Percentiles rank a stretch among this genome's conserved stretches.
phyloP scores from a whole-genome alignment of 345 rosid species.

The Geranium brycei region DNA sequence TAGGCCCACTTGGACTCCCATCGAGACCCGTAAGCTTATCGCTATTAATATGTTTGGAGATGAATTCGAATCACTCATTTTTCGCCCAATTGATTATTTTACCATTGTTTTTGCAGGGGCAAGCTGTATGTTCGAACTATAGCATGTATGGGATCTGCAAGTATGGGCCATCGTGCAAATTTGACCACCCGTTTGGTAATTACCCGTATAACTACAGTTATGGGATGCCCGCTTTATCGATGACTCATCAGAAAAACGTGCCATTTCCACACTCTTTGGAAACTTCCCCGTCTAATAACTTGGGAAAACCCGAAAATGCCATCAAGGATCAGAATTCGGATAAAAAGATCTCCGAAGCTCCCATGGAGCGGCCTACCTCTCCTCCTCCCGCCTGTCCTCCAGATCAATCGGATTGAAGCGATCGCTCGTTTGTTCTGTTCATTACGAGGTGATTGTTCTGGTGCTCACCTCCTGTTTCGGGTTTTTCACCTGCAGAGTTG shows the following conservation, averaged over 20 bases:
- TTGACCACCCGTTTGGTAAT: conserved; percentile 47
- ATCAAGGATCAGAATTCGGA: conserved; percentile 17
- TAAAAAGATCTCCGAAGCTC: conserved; percentile 22
- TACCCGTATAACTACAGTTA: conserved; percentile 29
- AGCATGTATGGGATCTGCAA: conserved; percentile 53
- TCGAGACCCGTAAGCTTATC: conserved; percentile 49
- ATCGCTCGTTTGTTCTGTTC: too few relatives aligned
- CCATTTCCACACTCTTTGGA: conserved; percentile 20
- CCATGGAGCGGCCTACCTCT: conserved; percentile 16
- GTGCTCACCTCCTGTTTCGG: too few relatives aligned
- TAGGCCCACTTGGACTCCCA: conserved; percentile 36
- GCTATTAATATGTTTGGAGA: too few relatives aligned
- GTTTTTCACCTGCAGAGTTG: too few relatives aligned
- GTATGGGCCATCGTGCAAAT: conserved; percentile 59
- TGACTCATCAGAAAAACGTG: conserved; percentile 25
- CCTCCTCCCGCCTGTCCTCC: conserved; percentile 10
- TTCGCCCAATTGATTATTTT: background rate
- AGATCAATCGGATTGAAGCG: conserved; percentile 11
- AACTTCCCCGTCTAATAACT: conserved; percentile 10
- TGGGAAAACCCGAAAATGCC: conserved; percentile 14
- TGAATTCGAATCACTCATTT: too few relatives aligned
- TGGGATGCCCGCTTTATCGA: conserved; percentile 28
- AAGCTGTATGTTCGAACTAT: conserved; percentile 51
- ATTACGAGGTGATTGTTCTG: too few relatives aligned
- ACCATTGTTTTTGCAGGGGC: conserved; percentile 40